Conservation (phyloP, 2,329 filamentous ascomycete species). For the Xylaria hypoxylon region DNA sequence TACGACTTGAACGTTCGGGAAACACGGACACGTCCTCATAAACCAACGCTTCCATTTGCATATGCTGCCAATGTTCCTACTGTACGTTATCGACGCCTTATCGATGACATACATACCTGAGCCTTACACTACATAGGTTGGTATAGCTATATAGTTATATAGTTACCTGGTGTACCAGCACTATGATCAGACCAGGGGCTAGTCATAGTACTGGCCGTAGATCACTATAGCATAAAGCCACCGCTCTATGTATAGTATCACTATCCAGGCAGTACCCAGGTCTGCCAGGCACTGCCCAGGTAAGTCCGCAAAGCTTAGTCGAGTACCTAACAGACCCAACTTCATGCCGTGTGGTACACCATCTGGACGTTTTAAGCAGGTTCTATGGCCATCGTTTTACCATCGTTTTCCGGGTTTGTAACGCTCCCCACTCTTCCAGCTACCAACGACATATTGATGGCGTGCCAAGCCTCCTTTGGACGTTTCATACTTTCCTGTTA, state of each 20-base stretch:
- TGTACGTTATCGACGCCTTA: no score
- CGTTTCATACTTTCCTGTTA: slow-evolving; percentile 9
- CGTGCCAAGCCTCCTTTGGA: slow-evolving; percentile 10
- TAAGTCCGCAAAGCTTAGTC: slow-evolving; percentile 10
- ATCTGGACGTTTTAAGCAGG: slow-evolving; percentile 5
- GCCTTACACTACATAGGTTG: slow-evolving; percentile 13
- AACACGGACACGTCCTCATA: no score
- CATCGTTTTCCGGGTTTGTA: slow-evolving; percentile 7
- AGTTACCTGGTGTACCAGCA: not conserved
- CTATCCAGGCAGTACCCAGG: not conserved
- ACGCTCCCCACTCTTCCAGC: slow-evolving; percentile 19
- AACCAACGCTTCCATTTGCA: no score
- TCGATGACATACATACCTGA: slow-evolving; percentile 19
- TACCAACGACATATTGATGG: slow-evolving; percentile 2
- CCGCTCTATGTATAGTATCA: slow-evolving; percentile 32
- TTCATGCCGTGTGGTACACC: not conserved
- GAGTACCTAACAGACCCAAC: not conserved
- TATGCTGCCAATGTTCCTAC: not conserved
- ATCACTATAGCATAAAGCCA: slow-evolving; percentile 27
- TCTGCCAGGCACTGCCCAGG: not conserved
- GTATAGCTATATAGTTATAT: not conserved
- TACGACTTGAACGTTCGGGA: no score
- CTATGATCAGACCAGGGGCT: slow-evolving; percentile 16
- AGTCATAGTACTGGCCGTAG: slow-evolving; percentile 2
- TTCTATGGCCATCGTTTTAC: not conserved